Conservation (phyloP, 352 stramenopile species). For the Pythium vanterpoolii region DNA sequence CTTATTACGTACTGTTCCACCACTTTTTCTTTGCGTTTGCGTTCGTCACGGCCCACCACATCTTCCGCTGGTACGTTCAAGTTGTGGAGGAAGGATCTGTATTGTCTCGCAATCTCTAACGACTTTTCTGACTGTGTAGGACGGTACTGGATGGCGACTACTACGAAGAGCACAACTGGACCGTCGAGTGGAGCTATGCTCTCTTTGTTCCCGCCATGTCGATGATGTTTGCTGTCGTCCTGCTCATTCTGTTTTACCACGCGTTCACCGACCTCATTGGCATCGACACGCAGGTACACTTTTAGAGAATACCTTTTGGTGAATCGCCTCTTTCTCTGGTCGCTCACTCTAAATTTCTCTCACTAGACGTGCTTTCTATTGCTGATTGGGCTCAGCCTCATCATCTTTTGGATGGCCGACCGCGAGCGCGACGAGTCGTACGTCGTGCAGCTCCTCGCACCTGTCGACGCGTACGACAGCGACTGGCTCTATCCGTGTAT, state of each 20-base stretch:
- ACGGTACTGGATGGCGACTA: constrained; percentile 51
- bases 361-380: constrained; percentile 50
- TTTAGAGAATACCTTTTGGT: not conserved
- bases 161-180: constrained; percentile 62
- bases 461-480: constrained; percentile 74
- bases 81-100: no score
- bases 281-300: constrained; percentile 43
- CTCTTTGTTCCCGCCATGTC: constrained; percentile 51
- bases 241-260: constrained; percentile 70
- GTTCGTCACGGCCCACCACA: constrained; percentile 48
- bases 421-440: constrained; percentile 54
- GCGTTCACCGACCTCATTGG: constrained; percentile 46
- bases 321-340: not conserved
- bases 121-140: constrained; percentile 21
- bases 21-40: constrained; percentile 61
- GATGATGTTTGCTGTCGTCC: constrained; percentile 45
- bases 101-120: not conserved
- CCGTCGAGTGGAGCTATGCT: constrained; percentile 61
- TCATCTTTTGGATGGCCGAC: constrained; percentile 72
- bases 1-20: constrained; percentile 62
- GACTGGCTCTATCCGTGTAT: constrained; percentile 75
- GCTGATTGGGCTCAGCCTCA: constrained; percentile 42
- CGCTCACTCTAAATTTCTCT: not conserved
- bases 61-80: constrained; percentile 49
- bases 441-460: constrained; percentile 49